Evolutionary conservation across 2,329 filamentous ascomycete species (phyloP).

Genomic region (Shiraia sp.): DNA sequence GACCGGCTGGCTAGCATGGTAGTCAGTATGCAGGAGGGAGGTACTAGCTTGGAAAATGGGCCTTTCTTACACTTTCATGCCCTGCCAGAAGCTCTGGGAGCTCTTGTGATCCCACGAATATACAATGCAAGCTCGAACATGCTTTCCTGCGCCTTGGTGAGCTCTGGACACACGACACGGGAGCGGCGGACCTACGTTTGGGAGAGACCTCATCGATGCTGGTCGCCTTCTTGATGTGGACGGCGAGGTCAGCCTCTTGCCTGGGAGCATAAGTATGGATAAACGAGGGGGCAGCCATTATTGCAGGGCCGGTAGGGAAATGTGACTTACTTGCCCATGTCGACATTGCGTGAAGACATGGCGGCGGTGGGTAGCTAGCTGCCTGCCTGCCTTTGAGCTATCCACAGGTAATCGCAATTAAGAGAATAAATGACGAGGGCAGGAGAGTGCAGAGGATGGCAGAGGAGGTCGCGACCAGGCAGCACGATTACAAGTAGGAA

Average conservation of each 20-base stretch:
- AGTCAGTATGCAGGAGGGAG: slow-evolving; percentile 13
- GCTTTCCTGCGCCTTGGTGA: slow-evolving; percentile 65
- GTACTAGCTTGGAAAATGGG: slow-evolving; percentile 1
- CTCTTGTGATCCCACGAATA: slow-evolving; percentile 99
- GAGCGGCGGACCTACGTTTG: slow-evolving; percentile 57
- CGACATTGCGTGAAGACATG: slow-evolving; percentile 57
- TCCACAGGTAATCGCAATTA: slow-evolving; percentile 13
- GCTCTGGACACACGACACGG: slow-evolving; percentile 17
- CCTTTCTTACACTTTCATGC: slow-evolving; percentile 89
- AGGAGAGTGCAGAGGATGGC: neutral
- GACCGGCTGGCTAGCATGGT: slow-evolving; percentile 78
- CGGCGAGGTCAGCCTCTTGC: slow-evolving; percentile 66
- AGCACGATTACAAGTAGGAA: slow-evolving; percentile 8
- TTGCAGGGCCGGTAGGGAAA: neutral
- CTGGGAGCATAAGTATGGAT: slow-evolving; percentile 33
- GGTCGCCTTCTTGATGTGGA: slow-evolving; percentile 70
- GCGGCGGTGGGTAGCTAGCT: slow-evolving; percentile 22
- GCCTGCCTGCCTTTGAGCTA: slow-evolving; percentile 15
- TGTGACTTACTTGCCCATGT: slow-evolving; percentile 62
- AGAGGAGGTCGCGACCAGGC: slow-evolving; percentile 14
- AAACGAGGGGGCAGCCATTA: neutral
- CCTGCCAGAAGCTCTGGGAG: slow-evolving; percentile 84
- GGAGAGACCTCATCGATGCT: slow-evolving; percentile 69
- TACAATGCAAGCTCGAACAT: slow-evolving; percentile 96
- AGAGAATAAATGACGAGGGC: neutral